Evolutionary conservation across 306 rosid genomes (phyloP).

Genomic region (Lathyrus aphaca): DNA sequence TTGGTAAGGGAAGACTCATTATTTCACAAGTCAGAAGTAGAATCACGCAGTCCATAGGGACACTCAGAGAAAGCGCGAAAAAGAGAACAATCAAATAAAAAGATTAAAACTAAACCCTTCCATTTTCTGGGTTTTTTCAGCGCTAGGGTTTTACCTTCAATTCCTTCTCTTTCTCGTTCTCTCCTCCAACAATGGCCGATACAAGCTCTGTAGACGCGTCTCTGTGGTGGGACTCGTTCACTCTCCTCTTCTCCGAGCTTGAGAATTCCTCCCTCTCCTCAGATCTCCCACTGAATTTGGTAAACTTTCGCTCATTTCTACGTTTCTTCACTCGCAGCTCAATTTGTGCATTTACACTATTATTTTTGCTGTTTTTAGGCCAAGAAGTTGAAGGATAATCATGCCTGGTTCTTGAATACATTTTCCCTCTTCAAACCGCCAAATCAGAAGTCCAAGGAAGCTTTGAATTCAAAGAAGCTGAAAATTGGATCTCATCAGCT

Average conservation of each 20-base stretch:
- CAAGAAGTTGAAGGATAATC: slow-evolving; percentile 76
- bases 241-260: slow-evolving; percentile 65
- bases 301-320: slow-evolving; percentile 33
- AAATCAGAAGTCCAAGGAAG: slow-evolving; percentile 70
- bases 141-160: slow-evolving; percentile 46
- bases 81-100: slow-evolving; percentile 39
- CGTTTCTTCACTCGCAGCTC: neutral
- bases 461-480: slow-evolving; percentile 63
- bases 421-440: slow-evolving; percentile 69
- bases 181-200: slow-evolving; percentile 60
- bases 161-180: slow-evolving; percentile 19
- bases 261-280: slow-evolving; percentile 69
- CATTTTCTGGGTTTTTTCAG: slow-evolving; percentile 3
- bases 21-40: neutral
- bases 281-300: slow-evolving; percentile 71
- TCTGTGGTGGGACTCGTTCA: slow-evolving; percentile 95
- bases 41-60: neutral
- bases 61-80: slow-evolving; percentile 56
- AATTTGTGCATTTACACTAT: slow-evolving; percentile 29
- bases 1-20: neutral
- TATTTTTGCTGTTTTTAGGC: slow-evolving; percentile 46
- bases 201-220: slow-evolving; percentile 64
- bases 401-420: slow-evolving; percentile 68
- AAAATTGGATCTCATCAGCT: slow-evolving; percentile 69
- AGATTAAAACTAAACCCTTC: slow-evolving; percentile 42